A percentile compares a stretch with the other conserved stretches of the same genome.
phyloP scores from a whole-genome alignment of 257 asterid species.

The Euphrasia confusa region DNA sequence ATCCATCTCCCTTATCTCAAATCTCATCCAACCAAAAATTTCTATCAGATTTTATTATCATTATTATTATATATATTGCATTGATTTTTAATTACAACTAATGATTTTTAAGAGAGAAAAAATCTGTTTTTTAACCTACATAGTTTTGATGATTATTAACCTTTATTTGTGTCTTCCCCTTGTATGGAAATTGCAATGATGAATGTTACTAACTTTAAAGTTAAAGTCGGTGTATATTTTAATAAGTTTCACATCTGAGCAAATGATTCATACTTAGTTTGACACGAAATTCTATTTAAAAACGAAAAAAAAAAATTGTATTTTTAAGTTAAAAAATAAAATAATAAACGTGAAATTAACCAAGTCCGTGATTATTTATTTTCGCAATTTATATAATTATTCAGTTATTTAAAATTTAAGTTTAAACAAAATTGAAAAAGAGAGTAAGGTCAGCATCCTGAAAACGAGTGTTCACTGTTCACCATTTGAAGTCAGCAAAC shows the following conservation, averaged over 20 bases:
- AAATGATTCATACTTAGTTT: not conserved
- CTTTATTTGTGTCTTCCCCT: not conserved
- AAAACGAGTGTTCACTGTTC: constrained; percentile 33
- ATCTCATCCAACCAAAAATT: constrained; percentile 58
- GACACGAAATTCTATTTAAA: too few relatives aligned
- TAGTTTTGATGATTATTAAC: not conserved
- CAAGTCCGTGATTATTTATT: too few relatives aligned
- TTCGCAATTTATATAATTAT: not conserved
- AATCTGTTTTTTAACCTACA: not conserved
- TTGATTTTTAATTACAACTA: not conserved
- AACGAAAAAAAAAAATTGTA: not conserved
- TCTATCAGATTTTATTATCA: not conserved
- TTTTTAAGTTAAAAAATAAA: too few relatives aligned
- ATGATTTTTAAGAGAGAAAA: not conserved
- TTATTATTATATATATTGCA: not conserved
- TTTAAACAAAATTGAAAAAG: not conserved
- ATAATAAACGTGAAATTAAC: too few relatives aligned
- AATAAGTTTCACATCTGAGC: constrained; percentile 2
- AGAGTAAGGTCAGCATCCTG: constrained; percentile 30
- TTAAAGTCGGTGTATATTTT: constrained; percentile 19
- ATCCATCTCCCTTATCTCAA: constrained; percentile 43
- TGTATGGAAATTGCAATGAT: constrained; percentile 5
- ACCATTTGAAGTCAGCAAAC: constrained; percentile 27
- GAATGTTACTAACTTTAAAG: not conserved
- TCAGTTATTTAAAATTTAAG: not conserved